These are phyloP conservation scores for Brassica carinata DNA, from an alignment of 345 rosid species.

Conservation along the genomic window DNA sequence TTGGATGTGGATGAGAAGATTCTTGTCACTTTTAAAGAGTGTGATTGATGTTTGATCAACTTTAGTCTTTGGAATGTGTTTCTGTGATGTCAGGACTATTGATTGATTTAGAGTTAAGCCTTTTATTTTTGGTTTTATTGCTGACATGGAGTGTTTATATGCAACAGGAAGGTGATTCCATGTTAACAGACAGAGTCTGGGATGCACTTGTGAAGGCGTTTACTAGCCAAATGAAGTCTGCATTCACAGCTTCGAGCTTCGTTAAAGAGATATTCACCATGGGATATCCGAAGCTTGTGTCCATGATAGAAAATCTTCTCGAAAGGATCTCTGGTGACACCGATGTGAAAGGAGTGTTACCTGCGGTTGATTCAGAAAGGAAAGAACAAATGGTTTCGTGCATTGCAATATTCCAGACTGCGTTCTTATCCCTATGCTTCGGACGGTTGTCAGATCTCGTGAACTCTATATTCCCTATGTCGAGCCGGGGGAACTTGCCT, in stretches of 20 bases:
- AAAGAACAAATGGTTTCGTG: slow-evolving; percentile 80
- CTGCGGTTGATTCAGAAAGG: slow-evolving; percentile 75
- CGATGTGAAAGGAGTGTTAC: slow-evolving; percentile 88
- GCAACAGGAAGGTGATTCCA: slow-evolving; percentile 72
- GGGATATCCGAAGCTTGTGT: slow-evolving; percentile 91
- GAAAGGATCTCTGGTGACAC: slow-evolving; percentile 82
- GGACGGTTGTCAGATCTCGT: slow-evolving; percentile 89
- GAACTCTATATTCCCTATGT: slow-evolving; percentile 77
- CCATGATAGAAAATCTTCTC: slow-evolving; percentile 84
- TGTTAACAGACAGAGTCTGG: slow-evolving; percentile 94
- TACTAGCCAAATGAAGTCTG: slow-evolving; percentile 91
- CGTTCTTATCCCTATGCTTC: slow-evolving; percentile 78
- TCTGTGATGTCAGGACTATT: neutral
- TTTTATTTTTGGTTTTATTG: neutral
- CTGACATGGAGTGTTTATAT: slow-evolving; percentile 38
- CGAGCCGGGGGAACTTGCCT: slow-evolving; percentile 93
- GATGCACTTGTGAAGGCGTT: slow-evolving; percentile 92
- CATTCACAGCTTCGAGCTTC: slow-evolving; percentile 95
- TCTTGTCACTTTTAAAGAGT: neutral
- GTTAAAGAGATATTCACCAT: slow-evolving; percentile 88
- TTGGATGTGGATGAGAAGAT: slow-evolving; percentile 3
- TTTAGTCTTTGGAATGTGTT: slow-evolving; percentile 2
- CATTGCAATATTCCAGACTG: slow-evolving; percentile 84
- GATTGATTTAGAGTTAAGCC: neutral
- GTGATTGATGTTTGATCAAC: neutral